Conservation (phyloP, 148 eudicot species). For the Nepenthes mirabilis region DNA sequence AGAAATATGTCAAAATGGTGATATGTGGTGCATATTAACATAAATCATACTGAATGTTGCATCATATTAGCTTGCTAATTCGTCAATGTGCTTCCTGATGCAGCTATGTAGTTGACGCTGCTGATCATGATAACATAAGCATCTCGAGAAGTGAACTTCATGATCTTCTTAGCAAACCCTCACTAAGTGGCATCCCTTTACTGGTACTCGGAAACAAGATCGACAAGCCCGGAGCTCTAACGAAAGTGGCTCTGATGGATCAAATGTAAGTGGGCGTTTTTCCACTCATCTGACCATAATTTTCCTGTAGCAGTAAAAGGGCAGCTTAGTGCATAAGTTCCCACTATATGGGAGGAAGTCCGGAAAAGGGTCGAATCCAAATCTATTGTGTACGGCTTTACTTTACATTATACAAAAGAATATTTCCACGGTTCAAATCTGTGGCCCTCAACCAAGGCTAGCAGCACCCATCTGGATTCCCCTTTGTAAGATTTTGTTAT, state of each 20-base stretch:
- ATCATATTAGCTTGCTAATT: conserved; percentile 3
- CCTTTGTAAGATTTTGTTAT: no score
- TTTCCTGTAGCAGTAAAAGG: not conserved
- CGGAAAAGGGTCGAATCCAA: no score
- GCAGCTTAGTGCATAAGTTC: no score
- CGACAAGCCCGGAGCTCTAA: conserved; percentile 73
- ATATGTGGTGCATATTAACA: no score
- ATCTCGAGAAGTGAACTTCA: conserved; percentile 88
- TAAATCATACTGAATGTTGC: no score
- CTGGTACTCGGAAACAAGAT: conserved; percentile 93
- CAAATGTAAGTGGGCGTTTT: conserved; percentile 51
- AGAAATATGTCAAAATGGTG: no score
- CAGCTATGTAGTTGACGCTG: conserved; percentile 98
- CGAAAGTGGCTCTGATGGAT: conserved; percentile 68
- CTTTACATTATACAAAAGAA: no score
- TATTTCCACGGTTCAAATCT: no score
- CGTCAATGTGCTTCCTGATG: conserved; percentile 8
- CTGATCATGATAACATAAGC: conserved; percentile 84
- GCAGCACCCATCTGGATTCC: no score
- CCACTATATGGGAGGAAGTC: no score
- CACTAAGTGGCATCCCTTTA: conserved; percentile 82
- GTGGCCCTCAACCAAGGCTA: no score
- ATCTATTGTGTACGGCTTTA: no score
- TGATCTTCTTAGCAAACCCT: conserved; percentile 76
- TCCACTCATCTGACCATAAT: not conserved